Evolutionary conservation across 495 filamentous ascomycete species (phyloP).

Genomic region (Penicillium maclennaniae): DNA sequence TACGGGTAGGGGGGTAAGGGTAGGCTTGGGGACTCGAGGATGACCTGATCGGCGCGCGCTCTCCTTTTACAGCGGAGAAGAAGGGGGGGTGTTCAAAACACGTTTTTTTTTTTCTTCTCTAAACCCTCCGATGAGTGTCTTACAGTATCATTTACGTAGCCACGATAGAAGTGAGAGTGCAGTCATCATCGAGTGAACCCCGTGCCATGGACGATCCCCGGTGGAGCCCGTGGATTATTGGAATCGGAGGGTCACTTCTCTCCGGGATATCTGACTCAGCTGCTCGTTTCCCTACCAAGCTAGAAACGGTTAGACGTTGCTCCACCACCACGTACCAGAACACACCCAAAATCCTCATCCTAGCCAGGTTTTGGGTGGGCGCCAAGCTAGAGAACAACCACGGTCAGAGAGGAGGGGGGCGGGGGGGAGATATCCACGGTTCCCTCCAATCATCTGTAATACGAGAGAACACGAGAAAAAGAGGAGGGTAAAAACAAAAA

Average conservation of each 20-base stretch:
- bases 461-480: background rate
- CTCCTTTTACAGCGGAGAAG: too few relatives aligned
- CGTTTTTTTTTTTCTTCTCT: too few relatives aligned
- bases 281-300: background rate
- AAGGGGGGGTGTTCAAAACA: too few relatives aligned
- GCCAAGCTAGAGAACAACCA: background rate
- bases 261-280: constrained; percentile 2
- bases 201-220: constrained; percentile 22
- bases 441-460: background rate
- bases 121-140: background rate
- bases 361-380: background rate
- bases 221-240: constrained; percentile 18
- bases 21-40: too few relatives aligned
- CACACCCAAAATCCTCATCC: too few relatives aligned
- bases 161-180: constrained; percentile 6
- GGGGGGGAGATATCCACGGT: background rate
- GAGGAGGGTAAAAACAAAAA: background rate
- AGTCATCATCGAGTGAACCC: constrained; percentile 19
- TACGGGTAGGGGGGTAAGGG: too few relatives aligned
- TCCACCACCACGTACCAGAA: too few relatives aligned
- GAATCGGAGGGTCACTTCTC: constrained; percentile 4
- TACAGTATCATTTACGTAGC: too few relatives aligned
- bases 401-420: too few relatives aligned
- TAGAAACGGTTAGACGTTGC: too few relatives aligned
- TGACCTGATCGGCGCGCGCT: too few relatives aligned